Conservation (phyloP, 2,329 filamentous ascomycete genomes). For the Sporothrix brasiliensis region DNA sequence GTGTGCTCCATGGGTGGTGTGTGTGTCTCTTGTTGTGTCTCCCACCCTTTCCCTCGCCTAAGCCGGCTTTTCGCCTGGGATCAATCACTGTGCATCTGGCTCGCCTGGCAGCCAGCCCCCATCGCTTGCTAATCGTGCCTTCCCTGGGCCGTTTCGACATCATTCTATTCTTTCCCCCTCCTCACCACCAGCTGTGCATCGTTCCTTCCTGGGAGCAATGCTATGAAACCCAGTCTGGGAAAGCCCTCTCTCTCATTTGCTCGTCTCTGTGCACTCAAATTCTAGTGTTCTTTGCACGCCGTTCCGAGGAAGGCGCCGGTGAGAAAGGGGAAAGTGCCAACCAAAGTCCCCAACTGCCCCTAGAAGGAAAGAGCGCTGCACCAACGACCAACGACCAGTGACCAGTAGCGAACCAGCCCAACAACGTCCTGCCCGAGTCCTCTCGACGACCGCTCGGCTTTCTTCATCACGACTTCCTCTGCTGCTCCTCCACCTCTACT, state of each 20-base stretch:
- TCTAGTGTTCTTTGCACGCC: slow-evolving; percentile 3
- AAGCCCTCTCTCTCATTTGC: background rate
- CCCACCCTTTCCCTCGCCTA: slow-evolving; percentile 16
- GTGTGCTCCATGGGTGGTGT: slow-evolving; percentile 4
- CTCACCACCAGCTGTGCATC: background rate
- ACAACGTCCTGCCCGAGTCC: slow-evolving; percentile 26
- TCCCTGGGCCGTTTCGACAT: slow-evolving; percentile 23
- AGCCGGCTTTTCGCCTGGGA: slow-evolving; percentile 21
- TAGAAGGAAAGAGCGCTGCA: slow-evolving; percentile 20
- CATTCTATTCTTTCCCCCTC: background rate
- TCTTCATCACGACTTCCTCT: slow-evolving; percentile 21
- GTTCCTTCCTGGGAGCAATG: slow-evolving; percentile 13
- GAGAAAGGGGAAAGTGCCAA: slow-evolving; percentile 20
- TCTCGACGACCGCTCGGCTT: slow-evolving; percentile 20
- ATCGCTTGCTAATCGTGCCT: slow-evolving; percentile 20
- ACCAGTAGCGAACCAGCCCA: slow-evolving; percentile 10
- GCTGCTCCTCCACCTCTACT: slow-evolving; percentile 20
- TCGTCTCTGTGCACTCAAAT: background rate
- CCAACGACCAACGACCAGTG: no score
- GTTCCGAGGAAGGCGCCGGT: slow-evolving; percentile 24
- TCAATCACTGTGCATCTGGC: background rate
- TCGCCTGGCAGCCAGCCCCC: background rate
- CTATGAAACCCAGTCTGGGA: background rate
- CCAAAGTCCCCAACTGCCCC: slow-evolving; percentile 13
- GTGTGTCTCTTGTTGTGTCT: slow-evolving; percentile 27